These are phyloP conservation scores for Neotropicomus parvogracilis DNA, from an alignment of 1,284 basidiomycete genomes.

Conservation along the genomic window DNA sequence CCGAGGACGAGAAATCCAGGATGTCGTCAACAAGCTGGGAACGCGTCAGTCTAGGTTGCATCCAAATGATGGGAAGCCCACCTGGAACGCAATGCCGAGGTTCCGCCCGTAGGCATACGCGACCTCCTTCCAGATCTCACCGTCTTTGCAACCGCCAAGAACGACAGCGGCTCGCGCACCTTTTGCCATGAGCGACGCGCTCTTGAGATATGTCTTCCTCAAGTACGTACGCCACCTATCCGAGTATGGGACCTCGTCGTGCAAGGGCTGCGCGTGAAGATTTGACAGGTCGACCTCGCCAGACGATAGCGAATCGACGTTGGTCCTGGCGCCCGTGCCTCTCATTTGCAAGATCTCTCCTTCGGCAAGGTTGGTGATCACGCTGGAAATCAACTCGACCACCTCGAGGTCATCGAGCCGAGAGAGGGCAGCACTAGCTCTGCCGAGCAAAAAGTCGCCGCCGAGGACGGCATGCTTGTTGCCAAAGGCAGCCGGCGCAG, in stretches of 20 bases:
- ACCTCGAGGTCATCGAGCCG: slow-evolving; percentile 86
- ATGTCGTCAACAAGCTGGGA: slow-evolving; percentile 88
- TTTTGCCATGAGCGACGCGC: slow-evolving; percentile 94
- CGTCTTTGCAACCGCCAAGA: slow-evolving; percentile 81
- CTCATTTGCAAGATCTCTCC: slow-evolving; percentile 89
- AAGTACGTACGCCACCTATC: slow-evolving; percentile 86
- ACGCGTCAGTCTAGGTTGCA: slow-evolving; percentile 2
- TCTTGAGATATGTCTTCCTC: slow-evolving; percentile 95
- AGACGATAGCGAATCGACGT: background rate
- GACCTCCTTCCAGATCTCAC: slow-evolving; percentile 85
- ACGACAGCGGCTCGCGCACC: slow-evolving; percentile 85
- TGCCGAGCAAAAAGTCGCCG: slow-evolving; percentile 93
- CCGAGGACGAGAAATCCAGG: slow-evolving; percentile 74
- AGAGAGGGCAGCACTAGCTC: slow-evolving; percentile 85
- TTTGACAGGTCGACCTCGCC: slow-evolving; percentile 20
- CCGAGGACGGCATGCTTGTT: slow-evolving; percentile 94
- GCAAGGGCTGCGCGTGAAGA: slow-evolving; percentile 21
- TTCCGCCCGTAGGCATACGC: slow-evolving; percentile 92
- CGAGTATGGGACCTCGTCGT: slow-evolving; percentile 13
- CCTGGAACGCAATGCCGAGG: slow-evolving; percentile 93
- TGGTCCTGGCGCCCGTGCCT: background rate
- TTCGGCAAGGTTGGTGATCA: slow-evolving; percentile 94
- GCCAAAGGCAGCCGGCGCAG: slow-evolving; percentile 87
- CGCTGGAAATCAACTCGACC: slow-evolving; percentile 88
- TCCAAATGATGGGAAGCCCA: slow-evolving; percentile 37